Base-by-base conservation (phyloP, 306 rosid species). In the Malus orientalis region DNA sequence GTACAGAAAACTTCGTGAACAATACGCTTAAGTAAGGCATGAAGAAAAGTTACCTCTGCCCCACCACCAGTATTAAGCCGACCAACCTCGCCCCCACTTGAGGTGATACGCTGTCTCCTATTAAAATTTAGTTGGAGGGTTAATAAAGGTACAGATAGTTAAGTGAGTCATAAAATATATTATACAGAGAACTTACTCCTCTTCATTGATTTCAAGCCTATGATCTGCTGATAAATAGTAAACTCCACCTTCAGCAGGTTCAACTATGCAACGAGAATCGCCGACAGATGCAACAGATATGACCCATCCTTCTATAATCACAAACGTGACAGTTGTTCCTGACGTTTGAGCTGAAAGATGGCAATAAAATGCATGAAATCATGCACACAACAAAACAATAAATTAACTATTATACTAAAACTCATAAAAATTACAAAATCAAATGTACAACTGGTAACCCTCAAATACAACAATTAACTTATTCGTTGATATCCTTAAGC, bases 41-140 rank as follows among this genome's bases (percentile, higher is more conserved):
- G 15, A 79, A 42, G 44, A 69, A 51, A 80, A 75, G 16, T 63
- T 83, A 96, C 99, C 99, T 96, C 93, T 74, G 98, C 93, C 63
- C 99, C 99, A 74, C 99, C 99, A 71, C 99, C 99, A 36, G 99
- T 91, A 85, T 96, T 96, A 76, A 96, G 89, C 71, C 99, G 92
- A 75, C 97, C 99, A 76, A 96, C 99, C 86, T 96, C 99, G 57
- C 99, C 96, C 25, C 99, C 99, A 75, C 99, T 91, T 71, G 89
- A 80, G 68, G 95, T 89, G 81, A 96, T 93, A 55, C 99, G 99
- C 51, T 71, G 70, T 89, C 97, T 87, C 91, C 99, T 96, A 83
- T 79, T 70, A 51, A 75, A 79, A 80, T 73, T 33, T 70, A 75
- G 74, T 74, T 63, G 59, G 64, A 23, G 80, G 58, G 74, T 63